These are phyloP conservation scores for Galerina sulciceps DNA, from an alignment of 768 basidiomycete genomes.

Conservation along the genomic window DNA sequence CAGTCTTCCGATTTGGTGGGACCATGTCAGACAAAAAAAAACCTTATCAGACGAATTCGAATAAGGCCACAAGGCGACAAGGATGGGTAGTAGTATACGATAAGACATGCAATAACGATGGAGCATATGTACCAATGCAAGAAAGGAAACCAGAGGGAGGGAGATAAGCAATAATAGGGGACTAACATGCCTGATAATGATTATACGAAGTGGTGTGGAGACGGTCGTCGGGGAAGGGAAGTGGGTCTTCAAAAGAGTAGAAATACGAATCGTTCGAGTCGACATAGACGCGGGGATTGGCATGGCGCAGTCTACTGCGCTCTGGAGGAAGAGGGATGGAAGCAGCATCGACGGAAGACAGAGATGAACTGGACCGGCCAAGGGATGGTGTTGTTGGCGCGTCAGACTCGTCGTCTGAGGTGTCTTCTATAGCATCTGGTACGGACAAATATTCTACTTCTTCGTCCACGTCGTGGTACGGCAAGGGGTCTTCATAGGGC, in stretches of 20 bases:
- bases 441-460: slow-evolving; percentile 70
- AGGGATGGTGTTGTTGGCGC: slow-evolving; percentile 64
- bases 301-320: slow-evolving; percentile 50
- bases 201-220: slow-evolving; percentile 49
- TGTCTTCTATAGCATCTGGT: slow-evolving; percentile 84
- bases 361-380: slow-evolving; percentile 59
- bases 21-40: slow-evolving; percentile 10
- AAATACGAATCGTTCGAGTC: slow-evolving; percentile 63
- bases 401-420: slow-evolving; percentile 86
- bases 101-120: slow-evolving; percentile 21
- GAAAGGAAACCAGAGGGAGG: slow-evolving; percentile 25
- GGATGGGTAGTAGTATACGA: slow-evolving; percentile 17
- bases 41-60: slow-evolving; percentile 22
- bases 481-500: slow-evolving; percentile 59
- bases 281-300: slow-evolving; percentile 64
- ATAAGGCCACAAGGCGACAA: slow-evolving; percentile 13
- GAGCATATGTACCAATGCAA: slow-evolving; percentile 27
- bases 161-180: slow-evolving; percentile 30
- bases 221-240: slow-evolving; percentile 66
- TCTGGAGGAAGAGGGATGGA: slow-evolving; percentile 53
- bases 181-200: slow-evolving; percentile 71
- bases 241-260: slow-evolving; percentile 71
- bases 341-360: slow-evolving; percentile 55
- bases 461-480: slow-evolving; percentile 67
- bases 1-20: neutral